These are phyloP conservation scores for Zymoseptoria brevis DNA, from an alignment of 2,329 filamentous ascomycete genomes.

Conservation along the genomic window DNA sequence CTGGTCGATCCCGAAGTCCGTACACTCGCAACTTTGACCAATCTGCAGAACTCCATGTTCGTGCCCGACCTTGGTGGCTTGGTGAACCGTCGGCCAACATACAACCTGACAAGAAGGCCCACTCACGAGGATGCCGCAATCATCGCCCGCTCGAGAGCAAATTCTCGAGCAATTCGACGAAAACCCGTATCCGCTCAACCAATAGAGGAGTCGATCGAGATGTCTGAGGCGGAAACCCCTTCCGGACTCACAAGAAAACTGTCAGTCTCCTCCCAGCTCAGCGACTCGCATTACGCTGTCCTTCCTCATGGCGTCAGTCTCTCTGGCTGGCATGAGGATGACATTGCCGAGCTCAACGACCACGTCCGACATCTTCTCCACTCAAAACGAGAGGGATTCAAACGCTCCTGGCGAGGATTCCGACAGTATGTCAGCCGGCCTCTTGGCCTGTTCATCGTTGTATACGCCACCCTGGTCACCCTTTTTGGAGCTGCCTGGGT, in stretches of 20 bases:
- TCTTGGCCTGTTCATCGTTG: constrained; percentile 72
- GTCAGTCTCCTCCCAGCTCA: constrained; percentile 61
- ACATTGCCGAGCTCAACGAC: constrained; percentile 72
- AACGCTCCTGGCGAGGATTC: constrained; percentile 71
- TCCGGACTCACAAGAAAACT: background rate
- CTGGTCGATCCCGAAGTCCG: constrained; percentile 74
- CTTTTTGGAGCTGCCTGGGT: constrained; percentile 83
- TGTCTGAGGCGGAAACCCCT: background rate
- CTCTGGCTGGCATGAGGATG: constrained; percentile 65
- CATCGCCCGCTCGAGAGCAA: constrained; percentile 16
- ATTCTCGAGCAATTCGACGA: constrained; percentile 10
- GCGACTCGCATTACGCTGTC: constrained; percentile 67
- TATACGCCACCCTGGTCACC: constrained; percentile 77
- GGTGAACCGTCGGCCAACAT: constrained; percentile 71
- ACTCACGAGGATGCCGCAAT: constrained; percentile 22
- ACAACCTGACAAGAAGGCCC: constrained; percentile 54
- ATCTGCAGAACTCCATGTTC: constrained; percentile 85
- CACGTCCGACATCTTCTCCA: constrained; percentile 83
- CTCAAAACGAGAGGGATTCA: constrained; percentile 70
- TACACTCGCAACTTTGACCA: constrained; percentile 74
- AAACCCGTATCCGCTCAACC: background rate
- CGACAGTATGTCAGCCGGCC: constrained; percentile 67
- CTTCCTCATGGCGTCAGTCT: constrained; percentile 66
- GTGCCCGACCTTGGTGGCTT: constrained; percentile 69
- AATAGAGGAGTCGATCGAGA: background rate